These are phyloP conservation scores for Starmerella scarabaei DNA, from an alignment of 805 yeast genomes.

Conservation along the genomic window DNA sequence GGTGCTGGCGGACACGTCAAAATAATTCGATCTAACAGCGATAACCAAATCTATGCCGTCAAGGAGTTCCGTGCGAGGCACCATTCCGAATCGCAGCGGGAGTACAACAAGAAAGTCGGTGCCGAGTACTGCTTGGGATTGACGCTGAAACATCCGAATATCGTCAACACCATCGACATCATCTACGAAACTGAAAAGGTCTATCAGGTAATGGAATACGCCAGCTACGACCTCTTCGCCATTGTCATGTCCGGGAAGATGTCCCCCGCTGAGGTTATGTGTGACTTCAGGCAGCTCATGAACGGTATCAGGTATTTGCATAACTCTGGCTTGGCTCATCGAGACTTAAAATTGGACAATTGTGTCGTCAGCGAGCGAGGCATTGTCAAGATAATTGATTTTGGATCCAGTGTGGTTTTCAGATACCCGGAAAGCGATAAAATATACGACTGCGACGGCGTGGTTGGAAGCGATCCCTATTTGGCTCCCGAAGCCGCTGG, in stretches of 20 bases:
- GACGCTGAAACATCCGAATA: constrained; percentile 76
- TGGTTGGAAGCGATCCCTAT: constrained; percentile 81
- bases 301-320: constrained; percentile 74
- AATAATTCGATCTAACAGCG: constrained; percentile 53
- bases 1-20: constrained; percentile 93
- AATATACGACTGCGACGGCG: constrained; percentile 64
- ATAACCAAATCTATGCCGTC: constrained; percentile 70
- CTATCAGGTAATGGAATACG: constrained; percentile 87
- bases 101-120: constrained; percentile 82
- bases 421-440: constrained; percentile 70
- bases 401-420: constrained; percentile 86
- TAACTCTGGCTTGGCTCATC: constrained; percentile 67
- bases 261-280: constrained; percentile 64
- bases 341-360: constrained; percentile 85
- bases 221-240: constrained; percentile 85
- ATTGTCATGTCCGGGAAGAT: constrained; percentile 88
- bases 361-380: constrained; percentile 73
- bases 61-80: constrained; percentile 78
- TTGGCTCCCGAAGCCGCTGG: constrained; percentile 87
- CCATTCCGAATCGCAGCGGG: constrained; percentile 61
- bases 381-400: constrained; percentile 73
- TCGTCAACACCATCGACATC: constrained; percentile 82
- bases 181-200: constrained; percentile 78
- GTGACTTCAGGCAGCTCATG: constrained; percentile 80
- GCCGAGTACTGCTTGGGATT: constrained; percentile 92